Evolutionary conservation across 495 filamentous ascomycete species (phyloP), one percentile per base, ranked within the genome.

Genomic region (Xylaria scruposa): DNA sequence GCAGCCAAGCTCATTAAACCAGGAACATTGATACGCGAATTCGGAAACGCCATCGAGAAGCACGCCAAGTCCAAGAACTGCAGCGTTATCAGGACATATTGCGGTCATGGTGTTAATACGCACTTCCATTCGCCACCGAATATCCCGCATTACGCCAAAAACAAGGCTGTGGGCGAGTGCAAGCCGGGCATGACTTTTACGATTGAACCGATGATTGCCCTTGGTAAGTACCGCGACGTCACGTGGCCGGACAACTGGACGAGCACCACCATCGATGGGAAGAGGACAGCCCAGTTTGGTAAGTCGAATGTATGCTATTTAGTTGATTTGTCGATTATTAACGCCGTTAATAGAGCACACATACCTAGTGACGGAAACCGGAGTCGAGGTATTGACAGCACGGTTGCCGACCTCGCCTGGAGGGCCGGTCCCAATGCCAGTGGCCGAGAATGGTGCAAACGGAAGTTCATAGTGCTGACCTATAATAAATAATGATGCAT

Each of bases 231-330:
- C 75, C 87, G 88, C 53, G 94, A 97, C 76, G 88, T 91, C 69
- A 95, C 92, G 0, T 97, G 94, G 94, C 94, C 94, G 4, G 94
- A 97, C 78, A 89, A 95, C 79, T 97, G 94, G 94, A 97, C 94
- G 1, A 94, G 91, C 76, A 90, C 90, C 31, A 97, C 94, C 0
- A 87, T 88, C 49, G 94, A 97, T 77, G 94, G 94, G 15, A 91
- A 91, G 79, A 83, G 88, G 80, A 95, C 93, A 24, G 94, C 94
- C 0, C 94, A 97, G 79, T 97, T 97, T 77, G 90, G 85, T 88
- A 78, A 79, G 84, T 76, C 31, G 24, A 47, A 21, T 31, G n/a
- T 6, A 31, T 19, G 17, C 21, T 54, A 3, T 26, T 51, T 7
- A 2, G 1, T 31, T 29, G 19, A 24, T n/a, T 1, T 19, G 29